These are phyloP conservation scores for Trichoderma harzianum DNA, from an alignment of 2,329 filamentous ascomycete species.

Conservation along the genomic window DNA sequence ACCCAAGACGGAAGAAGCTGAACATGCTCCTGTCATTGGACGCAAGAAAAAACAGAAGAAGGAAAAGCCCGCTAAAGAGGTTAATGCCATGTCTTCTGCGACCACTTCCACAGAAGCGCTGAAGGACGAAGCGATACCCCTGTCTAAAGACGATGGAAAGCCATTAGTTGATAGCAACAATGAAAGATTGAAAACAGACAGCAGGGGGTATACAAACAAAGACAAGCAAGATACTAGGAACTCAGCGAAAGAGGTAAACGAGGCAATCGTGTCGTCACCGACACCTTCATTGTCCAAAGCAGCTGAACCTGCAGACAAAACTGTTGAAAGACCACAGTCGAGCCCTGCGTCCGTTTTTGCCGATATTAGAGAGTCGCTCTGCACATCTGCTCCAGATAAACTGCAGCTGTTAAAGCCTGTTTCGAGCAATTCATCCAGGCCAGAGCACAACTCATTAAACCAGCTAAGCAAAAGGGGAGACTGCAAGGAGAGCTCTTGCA, in stretches of 20 bases:
- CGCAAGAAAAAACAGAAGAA: conserved; percentile 87
- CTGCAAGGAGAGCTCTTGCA: conserved; percentile 38
- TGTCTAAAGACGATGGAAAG: neutral
- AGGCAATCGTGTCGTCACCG: conserved; percentile 19
- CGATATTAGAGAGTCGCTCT: conserved; percentile 34
- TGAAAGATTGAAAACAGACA: neutral
- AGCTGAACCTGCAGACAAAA: conserved; percentile 21
- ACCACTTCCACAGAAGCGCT: conserved; percentile 17
- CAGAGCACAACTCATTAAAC: conserved; percentile 26
- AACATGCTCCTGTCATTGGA: conserved; percentile 69
- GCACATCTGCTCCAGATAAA: conserved; percentile 33
- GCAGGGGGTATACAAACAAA: neutral
- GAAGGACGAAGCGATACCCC: conserved; percentile 17
- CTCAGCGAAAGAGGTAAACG: conserved; percentile 3
- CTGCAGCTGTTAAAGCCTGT: conserved; percentile 39
- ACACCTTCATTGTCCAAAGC: conserved; percentile 20
- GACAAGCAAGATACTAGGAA: neutral
- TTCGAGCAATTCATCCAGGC: conserved; percentile 28
- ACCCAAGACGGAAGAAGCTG: conserved; percentile 50
- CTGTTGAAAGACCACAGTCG: conserved; percentile 30
- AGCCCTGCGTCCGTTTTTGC: conserved; percentile 35
- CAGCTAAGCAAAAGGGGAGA: conserved; percentile 27
- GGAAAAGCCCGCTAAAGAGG: conserved; percentile 47
- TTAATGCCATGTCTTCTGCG: conserved; percentile 17
- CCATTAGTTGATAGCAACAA: too few relatives aligned